A percentile compares a stretch with the other conserved stretches of the same genome.
phyloP scores from a whole-genome alignment of 2,329 filamentous ascomycete species.

The Sporothrix schenckii region DNA sequence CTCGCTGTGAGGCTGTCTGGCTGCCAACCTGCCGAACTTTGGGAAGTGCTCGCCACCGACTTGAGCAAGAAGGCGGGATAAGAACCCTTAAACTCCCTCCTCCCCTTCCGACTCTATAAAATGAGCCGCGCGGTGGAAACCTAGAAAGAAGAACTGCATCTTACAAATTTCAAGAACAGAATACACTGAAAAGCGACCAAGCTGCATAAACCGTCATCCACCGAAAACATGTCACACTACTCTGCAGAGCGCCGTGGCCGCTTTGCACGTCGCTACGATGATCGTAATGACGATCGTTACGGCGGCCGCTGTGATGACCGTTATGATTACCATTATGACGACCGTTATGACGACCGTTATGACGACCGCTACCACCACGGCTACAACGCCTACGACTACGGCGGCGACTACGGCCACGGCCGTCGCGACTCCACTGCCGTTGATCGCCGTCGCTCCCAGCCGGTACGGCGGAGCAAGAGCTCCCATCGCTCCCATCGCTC shows the following conservation, averaged over 20 bases:
- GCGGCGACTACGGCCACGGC: background rate
- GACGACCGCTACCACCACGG: background rate
- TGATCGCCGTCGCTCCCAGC: background rate
- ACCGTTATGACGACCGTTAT: background rate
- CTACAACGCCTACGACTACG: background rate
- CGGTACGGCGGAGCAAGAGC: constrained; percentile 7
- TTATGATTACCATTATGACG: constrained; percentile 18
- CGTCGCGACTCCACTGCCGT: background rate
- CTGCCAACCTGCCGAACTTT: background rate
- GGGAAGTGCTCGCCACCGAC: background rate
- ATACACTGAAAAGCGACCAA: background rate
- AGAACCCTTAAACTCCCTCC: background rate
- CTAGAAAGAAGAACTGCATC: background rate
- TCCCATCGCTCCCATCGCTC: background rate
- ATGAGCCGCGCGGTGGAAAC: background rate
- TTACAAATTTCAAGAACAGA: background rate
- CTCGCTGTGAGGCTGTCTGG: background rate
- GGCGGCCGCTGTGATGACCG: constrained; percentile 22
- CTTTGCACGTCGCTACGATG: constrained; percentile 12
- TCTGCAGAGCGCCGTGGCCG: constrained; percentile 24
- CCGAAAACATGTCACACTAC: background rate
- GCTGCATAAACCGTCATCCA: background rate
- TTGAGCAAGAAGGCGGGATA: constrained; percentile 9
- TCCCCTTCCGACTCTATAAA: background rate
- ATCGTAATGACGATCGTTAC: background rate